A percentile compares a stretch with the other conserved stretches of the same genome.
Conservation (phyloP, 106 monocot genomes). For the Apostasia ramifera region DNA sequence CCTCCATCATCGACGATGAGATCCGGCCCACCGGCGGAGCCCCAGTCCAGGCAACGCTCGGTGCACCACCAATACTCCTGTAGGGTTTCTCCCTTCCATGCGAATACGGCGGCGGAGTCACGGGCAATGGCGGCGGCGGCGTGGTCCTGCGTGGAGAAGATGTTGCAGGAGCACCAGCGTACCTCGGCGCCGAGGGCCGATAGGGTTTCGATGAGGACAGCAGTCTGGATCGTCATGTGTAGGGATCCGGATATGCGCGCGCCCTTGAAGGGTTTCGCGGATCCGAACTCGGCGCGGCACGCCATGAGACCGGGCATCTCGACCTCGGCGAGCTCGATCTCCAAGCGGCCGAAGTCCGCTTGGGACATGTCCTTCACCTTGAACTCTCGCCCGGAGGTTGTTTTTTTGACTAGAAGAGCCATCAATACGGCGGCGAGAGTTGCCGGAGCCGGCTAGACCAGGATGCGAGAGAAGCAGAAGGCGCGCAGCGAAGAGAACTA, state of each 20-base stretch:
- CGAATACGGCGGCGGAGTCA: conserved; percentile 42
- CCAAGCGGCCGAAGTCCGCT: conserved; percentile 66
- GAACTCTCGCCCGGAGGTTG: conserved; percentile 48
- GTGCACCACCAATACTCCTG: conserved; percentile 29
- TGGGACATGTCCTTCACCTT: conserved; percentile 73
- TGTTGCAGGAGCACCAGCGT: conserved; percentile 78
- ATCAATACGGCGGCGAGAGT: background rate
- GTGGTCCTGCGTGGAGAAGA: conserved; percentile 69
- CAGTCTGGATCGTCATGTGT: conserved; percentile 79
- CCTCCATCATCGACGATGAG: conserved; percentile 25
- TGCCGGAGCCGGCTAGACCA: too few relatives aligned
- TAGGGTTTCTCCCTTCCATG: conserved; percentile 24
- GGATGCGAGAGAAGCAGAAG: too few relatives aligned
- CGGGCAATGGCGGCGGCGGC: conserved; percentile 65
- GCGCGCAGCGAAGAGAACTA: too few relatives aligned
- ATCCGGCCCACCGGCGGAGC: conserved; percentile 19
- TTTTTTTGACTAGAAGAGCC: conserved; percentile 52
- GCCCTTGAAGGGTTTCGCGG: conserved; percentile 46
- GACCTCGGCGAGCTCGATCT: conserved; percentile 74
- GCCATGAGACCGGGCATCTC: conserved; percentile 71
- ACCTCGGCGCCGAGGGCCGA: conserved; percentile 65
- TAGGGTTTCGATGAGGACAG: conserved; percentile 70
- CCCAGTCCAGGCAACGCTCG: conserved; percentile 26
- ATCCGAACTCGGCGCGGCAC: conserved; percentile 55
- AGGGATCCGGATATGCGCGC: conserved; percentile 61